Percentiles rank a stretch among this genome's conserved stretches.
These are phyloP conservation scores for Cladosporium sp. DNA, from an alignment of 2,329 filamentous ascomycete species.

Conservation along the genomic window DNA sequence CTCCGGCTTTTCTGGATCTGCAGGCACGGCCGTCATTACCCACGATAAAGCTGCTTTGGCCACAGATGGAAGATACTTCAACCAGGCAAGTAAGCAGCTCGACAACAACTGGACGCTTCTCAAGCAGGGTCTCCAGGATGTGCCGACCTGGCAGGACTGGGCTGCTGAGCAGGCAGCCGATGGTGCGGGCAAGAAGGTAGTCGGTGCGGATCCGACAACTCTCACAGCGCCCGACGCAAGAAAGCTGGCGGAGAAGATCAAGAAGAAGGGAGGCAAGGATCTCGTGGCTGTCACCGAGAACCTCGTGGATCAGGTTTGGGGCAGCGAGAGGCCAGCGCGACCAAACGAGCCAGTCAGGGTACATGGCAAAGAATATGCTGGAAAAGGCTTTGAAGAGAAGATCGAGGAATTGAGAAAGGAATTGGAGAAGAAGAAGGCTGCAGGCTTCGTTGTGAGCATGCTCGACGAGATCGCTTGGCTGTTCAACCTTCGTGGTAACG, in stretches of 20 bases:
- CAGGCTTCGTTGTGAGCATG: conserved; percentile 87
- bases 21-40: conserved; percentile 86
- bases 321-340: conserved; percentile 62
- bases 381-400: conserved; percentile 79
- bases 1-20: conserved; percentile 90
- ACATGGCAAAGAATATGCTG: conserved; percentile 68
- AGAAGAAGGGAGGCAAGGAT: conserved; percentile 75
- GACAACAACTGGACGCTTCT: conserved; percentile 87
- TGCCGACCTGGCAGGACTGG: conserved; percentile 98
- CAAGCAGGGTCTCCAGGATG: conserved; percentile 89
- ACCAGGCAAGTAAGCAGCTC: conserved; percentile 86
- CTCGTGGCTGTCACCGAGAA: conserved; percentile 75
- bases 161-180: conserved; percentile 67
- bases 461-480: conserved; percentile 97
- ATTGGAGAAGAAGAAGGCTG: conserved; percentile 80
- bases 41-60: conserved; percentile 81
- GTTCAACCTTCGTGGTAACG: conserved; percentile 92
- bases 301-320: conserved; percentile 90
- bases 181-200: conserved; percentile 71
- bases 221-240: conserved; percentile 68
- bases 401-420: conserved; percentile 85
- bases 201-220: conserved; percentile 86
- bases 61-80: conserved; percentile 97
- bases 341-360: conserved; percentile 74
- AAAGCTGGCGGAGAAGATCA: conserved; percentile 80